These are phyloP conservation scores for Kwoniella botswanensis DNA, from an alignment of 768 basidiomycete genomes.

Conservation along the genomic window DNA sequence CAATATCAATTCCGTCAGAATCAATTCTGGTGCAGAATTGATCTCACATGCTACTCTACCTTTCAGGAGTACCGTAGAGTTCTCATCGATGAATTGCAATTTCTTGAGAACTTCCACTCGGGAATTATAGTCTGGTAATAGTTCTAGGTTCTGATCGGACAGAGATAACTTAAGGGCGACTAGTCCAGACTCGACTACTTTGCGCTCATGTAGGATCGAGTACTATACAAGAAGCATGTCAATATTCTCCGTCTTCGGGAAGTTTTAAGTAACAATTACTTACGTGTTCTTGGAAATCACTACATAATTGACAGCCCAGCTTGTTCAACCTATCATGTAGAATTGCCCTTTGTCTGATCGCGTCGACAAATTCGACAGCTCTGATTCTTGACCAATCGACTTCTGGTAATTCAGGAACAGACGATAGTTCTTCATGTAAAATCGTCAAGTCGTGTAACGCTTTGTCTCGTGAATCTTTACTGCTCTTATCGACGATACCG, in stretches of 20 bases:
- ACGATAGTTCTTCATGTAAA: constrained; percentile 62
- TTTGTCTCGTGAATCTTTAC: constrained; percentile 65
- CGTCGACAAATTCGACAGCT: constrained; percentile 89
- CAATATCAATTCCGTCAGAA: constrained; percentile 93
- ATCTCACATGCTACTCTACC: constrained; percentile 99
- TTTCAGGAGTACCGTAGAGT: constrained; percentile 92
- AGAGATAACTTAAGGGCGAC: constrained; percentile 78
- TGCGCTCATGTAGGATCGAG: constrained; percentile 72
- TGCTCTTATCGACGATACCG: constrained; percentile 65
- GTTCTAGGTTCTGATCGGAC: constrained; percentile 94
- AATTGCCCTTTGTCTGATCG: constrained; percentile 67
- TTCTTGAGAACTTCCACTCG: constrained; percentile 87
- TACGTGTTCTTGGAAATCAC: constrained; percentile 76
- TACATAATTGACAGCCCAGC: constrained; percentile 66
- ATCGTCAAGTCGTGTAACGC: constrained; percentile 61
- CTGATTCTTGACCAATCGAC: constrained; percentile 83
- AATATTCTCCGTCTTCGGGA: background rate
- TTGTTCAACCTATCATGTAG: constrained; percentile 62
- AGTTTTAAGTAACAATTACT: constrained; percentile 52
- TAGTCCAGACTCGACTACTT: constrained; percentile 74
- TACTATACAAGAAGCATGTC: constrained; percentile 65
- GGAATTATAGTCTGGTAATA: constrained; percentile 96
- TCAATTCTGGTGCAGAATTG: constrained; percentile 95
- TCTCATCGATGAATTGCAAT: constrained; percentile 91
- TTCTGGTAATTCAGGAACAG: constrained; percentile 66